Conservation (phyloP, 345 rosid genomes). For the Citrus hindsii region DNA sequence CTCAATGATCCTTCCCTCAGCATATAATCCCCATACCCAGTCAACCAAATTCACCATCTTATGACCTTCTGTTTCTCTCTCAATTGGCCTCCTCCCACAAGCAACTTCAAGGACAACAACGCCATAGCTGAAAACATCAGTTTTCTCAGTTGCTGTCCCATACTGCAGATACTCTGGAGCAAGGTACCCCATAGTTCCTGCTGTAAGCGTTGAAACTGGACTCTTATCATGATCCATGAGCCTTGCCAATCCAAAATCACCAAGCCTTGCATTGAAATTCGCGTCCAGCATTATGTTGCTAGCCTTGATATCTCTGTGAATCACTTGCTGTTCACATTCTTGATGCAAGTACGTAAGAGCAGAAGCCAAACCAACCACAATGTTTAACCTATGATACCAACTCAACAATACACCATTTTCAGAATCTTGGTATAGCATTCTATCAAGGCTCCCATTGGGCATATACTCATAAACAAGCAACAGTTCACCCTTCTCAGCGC, state of each 20-base stretch:
- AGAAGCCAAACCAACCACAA: slow-evolving; percentile 76
- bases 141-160: slow-evolving; percentile 88
- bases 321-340: slow-evolving; percentile 94
- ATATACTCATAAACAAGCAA: slow-evolving; percentile 92
- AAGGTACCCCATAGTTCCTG: slow-evolving; percentile 95
- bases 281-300: slow-evolving; percentile 90
- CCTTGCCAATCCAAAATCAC: slow-evolving; percentile 94
- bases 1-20: slow-evolving; percentile 68
- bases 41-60: slow-evolving; percentile 86
- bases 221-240: slow-evolving; percentile 91
- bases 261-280: slow-evolving; percentile 78
- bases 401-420: slow-evolving; percentile 39
- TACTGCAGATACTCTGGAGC: slow-evolving; percentile 97
- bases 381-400: slow-evolving; percentile 74
- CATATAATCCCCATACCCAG: slow-evolving; percentile 80
- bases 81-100: slow-evolving; percentile 92
- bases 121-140: slow-evolving; percentile 87
- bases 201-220: slow-evolving; percentile 90
- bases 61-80: slow-evolving; percentile 55
- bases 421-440: slow-evolving; percentile 59
- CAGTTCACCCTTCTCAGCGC: slow-evolving; percentile 79
- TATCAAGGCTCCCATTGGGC: slow-evolving; percentile 92
- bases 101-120: slow-evolving; percentile 87
- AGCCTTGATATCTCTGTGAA: slow-evolving; percentile 87
- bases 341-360: slow-evolving; percentile 78